Evolutionary conservation across 495 filamentous ascomycete species (phyloP).

Genomic region (Rostrohypoxylon terebratum): DNA sequence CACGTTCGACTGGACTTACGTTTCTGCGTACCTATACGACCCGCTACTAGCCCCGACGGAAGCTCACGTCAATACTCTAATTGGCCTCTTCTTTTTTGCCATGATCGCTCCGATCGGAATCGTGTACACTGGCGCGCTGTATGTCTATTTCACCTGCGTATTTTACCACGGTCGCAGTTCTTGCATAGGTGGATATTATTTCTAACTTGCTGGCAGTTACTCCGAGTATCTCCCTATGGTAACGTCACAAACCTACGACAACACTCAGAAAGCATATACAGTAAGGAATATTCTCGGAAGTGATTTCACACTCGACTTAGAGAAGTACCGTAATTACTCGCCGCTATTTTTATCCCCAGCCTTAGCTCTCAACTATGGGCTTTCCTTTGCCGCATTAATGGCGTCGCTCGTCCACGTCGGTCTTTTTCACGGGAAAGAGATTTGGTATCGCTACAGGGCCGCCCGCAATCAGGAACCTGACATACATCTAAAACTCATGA

Average conservation of each 20-base stretch:
- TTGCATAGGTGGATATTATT: not conserved
- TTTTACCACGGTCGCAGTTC: constrained; percentile 53
- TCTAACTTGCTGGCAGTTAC: constrained; percentile 42
- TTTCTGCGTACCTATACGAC: constrained; percentile 68
- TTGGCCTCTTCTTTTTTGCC: constrained; percentile 67
- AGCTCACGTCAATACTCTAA: constrained; percentile 66
- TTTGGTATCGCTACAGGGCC: constrained; percentile 62
- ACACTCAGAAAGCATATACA: constrained; percentile 64
- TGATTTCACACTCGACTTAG: constrained; percentile 64
- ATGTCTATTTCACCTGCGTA: constrained; percentile 43
- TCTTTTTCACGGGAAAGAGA: constrained; percentile 67
- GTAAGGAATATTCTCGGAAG: constrained; percentile 65
- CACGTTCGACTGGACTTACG: constrained; percentile 74
- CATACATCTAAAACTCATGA: constrained; percentile 72
- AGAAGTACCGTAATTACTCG: constrained; percentile 67
- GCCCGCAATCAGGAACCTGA: constrained; percentile 68
- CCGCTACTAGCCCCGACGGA: constrained; percentile 70
- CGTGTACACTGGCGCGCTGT: constrained; percentile 65
- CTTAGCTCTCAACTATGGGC: constrained; percentile 68
- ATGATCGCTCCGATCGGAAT: constrained; percentile 65
- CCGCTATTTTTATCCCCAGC: constrained; percentile 72
- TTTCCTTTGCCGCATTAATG: constrained; percentile 70
- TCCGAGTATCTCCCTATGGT: constrained; percentile 49
- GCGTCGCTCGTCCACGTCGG: constrained; percentile 66
- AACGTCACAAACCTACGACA: constrained; percentile 69